Evolutionary conservation across 2,329 filamentous ascomycete species (phyloP), one percentile per base, ranked within the genome.

Genomic region (Arthrinium phaeospermum): DNA sequence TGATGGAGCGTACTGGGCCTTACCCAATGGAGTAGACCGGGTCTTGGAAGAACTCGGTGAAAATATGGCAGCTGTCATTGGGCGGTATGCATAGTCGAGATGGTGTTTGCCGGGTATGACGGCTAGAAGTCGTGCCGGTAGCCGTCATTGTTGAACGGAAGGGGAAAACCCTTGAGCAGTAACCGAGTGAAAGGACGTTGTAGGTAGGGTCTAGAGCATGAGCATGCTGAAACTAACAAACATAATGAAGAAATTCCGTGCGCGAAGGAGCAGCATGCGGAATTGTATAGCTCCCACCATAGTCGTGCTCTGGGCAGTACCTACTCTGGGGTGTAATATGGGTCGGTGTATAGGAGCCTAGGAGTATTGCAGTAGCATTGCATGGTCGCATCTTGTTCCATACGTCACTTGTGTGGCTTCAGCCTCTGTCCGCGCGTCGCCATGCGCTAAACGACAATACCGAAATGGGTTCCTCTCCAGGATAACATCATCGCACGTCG

Each of bases 381-480:
- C 57, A 37, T 64, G 57, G 57, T 41, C 34, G 57, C 57, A 64
- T 64, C 57, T 64, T n/a, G 53, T n/a, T 12, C 57, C 22, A 64
- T 64, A 64, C 57, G 57, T 64, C 57, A 64, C 57, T 41, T 14
- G 57, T 61, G 53, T 64, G 57, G 57, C 57, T 64, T 64, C 57
- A 64, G 57, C 57, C 57, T 64, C 22, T 64, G 57, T 41, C 57
- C 57, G 57, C 57, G 57, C 57, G 57, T 64, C 57, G 57, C 19
- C 34, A 34, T 64, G 22, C 30, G 57, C 57, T 64, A 41, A 64
- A n/a, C 16, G 34, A 64, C 57, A 34, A 64, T n/a, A 19, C 19
- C 30, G 57, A 41, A 64, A 34, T 41, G 57, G 51, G 57, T 34
- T 64, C 34, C 37, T 41, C 10, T 41, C 30, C 34, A 64, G 34